Evolutionary conservation across 1,284 basidiomycete genomes (phyloP).

Genomic region (Microbotryum saponariae): DNA sequence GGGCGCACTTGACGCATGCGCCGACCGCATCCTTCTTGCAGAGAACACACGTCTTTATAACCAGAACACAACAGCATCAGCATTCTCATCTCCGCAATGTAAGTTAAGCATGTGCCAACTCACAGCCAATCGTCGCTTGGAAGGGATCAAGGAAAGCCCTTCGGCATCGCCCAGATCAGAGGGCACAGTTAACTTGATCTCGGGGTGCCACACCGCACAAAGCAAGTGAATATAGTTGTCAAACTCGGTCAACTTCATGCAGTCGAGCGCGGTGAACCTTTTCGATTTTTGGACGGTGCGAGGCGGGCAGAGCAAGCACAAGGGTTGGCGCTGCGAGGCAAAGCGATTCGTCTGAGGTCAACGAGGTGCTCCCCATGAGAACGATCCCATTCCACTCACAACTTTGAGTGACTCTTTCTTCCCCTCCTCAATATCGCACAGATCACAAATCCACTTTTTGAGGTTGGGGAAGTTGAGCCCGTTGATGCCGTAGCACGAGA

Average conservation of each 20-base stretch:
- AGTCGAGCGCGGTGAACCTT: conserved; percentile 55
- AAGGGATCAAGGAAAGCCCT: conserved; percentile 67
- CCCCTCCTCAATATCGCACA: conserved; percentile 24
- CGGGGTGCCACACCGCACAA: conserved; percentile 79
- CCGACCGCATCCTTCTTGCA: conserved; percentile 63
- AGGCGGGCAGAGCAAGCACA: neutral
- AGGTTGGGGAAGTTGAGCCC: conserved; percentile 14
- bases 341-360: neutral
- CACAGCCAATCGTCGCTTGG: conserved; percentile 37
- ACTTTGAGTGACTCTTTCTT: conserved; percentile 5
- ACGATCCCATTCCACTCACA: neutral
- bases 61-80: conserved; percentile 33
- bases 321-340: neutral
- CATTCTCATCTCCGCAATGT: neutral
- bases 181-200: conserved; percentile 65
- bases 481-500: conserved; percentile 31
- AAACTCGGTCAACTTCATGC: conserved; percentile 82
- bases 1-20: conserved; percentile 71
- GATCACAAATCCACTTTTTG: conserved; percentile 33
- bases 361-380: neutral
- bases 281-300: too few relatives aligned
- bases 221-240: conserved; percentile 86
- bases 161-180: conserved; percentile 66
- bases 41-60: conserved; percentile 48
- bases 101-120: conserved; percentile 5